A percentile compares a stretch with the other conserved stretches of the same genome.
phyloP scores from a whole-genome alignment of 257 asterid species.

The Nicotiana otophora region DNA sequence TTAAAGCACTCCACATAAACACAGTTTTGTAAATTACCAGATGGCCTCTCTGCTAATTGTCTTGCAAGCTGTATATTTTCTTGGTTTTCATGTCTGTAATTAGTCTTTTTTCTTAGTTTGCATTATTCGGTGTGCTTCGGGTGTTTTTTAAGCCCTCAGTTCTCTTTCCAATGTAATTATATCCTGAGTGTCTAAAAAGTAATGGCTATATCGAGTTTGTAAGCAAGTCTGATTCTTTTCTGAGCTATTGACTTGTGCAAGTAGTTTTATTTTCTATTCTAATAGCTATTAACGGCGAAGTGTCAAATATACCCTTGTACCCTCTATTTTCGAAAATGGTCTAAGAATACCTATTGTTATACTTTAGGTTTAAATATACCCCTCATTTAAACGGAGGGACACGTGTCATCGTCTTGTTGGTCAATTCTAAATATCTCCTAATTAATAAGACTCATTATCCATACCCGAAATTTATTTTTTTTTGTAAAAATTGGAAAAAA shows the following conservation, averaged over 20 bases:
- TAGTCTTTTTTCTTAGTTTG: not conserved
- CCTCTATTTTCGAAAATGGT: too few species aligned
- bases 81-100: not conserved
- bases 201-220: not conserved
- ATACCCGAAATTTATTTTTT: too few species aligned
- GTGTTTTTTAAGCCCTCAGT: not conserved
- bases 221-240: not conserved
- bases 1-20: conserved; percentile 91
- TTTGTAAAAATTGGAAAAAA: too few species aligned
- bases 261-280: not conserved
- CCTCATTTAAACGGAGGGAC: too few species aligned
- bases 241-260: not conserved
- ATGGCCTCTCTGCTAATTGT: not conserved
- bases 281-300: too few species aligned
- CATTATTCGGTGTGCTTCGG: not conserved
- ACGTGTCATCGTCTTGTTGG: too few species aligned
- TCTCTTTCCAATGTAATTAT: not conserved
- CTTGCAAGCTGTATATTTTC: conserved; percentile 8
- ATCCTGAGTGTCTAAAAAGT: not conserved
- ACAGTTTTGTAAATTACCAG: conserved; percentile 58
- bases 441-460: too few species aligned
- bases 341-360: too few species aligned
- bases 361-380: too few species aligned
- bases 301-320: too few species aligned
- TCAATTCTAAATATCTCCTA: too few species aligned